These are phyloP conservation scores for Calonectria honghensis DNA, from an alignment of 2,329 filamentous ascomycete genomes.

Conservation along the genomic window DNA sequence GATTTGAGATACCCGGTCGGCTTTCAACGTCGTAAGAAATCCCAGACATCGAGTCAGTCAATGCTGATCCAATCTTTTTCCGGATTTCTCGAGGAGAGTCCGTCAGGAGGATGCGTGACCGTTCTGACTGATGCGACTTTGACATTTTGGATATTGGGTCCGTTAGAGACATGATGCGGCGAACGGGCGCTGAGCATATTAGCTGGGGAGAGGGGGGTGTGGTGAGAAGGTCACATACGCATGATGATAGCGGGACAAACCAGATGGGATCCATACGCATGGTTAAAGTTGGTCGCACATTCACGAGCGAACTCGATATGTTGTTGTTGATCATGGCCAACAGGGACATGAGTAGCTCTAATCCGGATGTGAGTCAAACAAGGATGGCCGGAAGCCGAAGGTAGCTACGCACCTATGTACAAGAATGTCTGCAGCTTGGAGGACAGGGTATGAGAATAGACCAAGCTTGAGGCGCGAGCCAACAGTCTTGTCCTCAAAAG, in stretches of 20 bases:
- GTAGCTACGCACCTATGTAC: conserved; percentile 78
- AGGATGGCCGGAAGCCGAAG: background rate
- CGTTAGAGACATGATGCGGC: conserved; percentile 91
- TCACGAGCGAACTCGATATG: conserved; percentile 95
- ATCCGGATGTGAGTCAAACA: conserved; percentile 20
- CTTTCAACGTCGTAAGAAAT: conserved; percentile 82
- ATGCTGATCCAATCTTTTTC: conserved; percentile 81
- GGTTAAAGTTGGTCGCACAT: conserved; percentile 91
- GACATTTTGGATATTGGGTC: conserved; percentile 92
- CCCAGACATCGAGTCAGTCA: conserved; percentile 82
- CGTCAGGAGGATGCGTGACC: conserved; percentile 88
- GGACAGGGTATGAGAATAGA: conserved; percentile 95
- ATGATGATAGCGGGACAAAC: conserved; percentile 82
- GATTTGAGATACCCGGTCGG: conserved; percentile 90
- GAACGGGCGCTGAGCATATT: conserved; percentile 78
- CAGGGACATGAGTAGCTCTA: conserved; percentile 93
- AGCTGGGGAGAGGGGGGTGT: background rate
- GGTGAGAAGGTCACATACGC: conserved; percentile 68
- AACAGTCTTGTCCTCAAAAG: conserved; percentile 74
- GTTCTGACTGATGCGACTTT: conserved; percentile 84
- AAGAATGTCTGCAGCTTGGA: conserved; percentile 95
- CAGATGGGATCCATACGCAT: conserved; percentile 79
- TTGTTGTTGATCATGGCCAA: conserved; percentile 95
- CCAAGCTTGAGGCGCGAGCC: conserved; percentile 85
- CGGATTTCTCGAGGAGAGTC: conserved; percentile 79